Evolutionary conservation across 2,329 filamentous ascomycete genomes (phyloP).

Genomic region (Beauveria pseudobassiana): DNA sequence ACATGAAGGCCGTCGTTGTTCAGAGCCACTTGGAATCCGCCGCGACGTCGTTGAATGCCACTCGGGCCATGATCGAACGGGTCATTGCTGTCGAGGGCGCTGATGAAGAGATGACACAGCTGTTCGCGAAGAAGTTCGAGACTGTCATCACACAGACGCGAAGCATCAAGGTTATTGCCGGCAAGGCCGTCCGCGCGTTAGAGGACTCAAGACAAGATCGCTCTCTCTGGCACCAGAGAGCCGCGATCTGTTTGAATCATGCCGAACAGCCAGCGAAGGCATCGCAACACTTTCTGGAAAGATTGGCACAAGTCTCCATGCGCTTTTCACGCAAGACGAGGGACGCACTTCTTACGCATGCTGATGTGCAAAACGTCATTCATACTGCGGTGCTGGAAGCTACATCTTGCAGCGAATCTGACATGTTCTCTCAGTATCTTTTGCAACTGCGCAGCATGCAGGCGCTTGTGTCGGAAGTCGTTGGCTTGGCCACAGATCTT

Average conservation of each 20-base stretch:
- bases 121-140: slow-evolving; percentile 66
- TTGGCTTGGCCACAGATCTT: slow-evolving; percentile 61
- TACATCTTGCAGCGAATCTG: slow-evolving; percentile 53
- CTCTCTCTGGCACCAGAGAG: slow-evolving; percentile 65
- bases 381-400: slow-evolving; percentile 40
- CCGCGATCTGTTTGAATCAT: slow-evolving; percentile 60
- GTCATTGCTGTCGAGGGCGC: slow-evolving; percentile 41
- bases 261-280: slow-evolving; percentile 56
- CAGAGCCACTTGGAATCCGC: slow-evolving; percentile 78
- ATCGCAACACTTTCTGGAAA: slow-evolving; percentile 59
- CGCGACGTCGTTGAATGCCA: slow-evolving; percentile 57
- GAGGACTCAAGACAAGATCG: slow-evolving; percentile 70
- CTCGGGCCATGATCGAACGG: slow-evolving; percentile 59
- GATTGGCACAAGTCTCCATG: slow-evolving; percentile 59
- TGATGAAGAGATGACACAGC: slow-evolving; percentile 59
- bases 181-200: slow-evolving; percentile 69
- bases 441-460: slow-evolving; percentile 59
- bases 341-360: slow-evolving; percentile 56
- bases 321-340: slow-evolving; percentile 59
- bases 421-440: slow-evolving; percentile 62
- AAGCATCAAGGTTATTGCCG: slow-evolving; percentile 74
- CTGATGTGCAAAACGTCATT: slow-evolving; percentile 59
- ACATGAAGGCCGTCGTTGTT: slow-evolving; percentile 68
- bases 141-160: slow-evolving; percentile 66
- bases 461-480: slow-evolving; percentile 60